Evolutionary conservation across 805 yeast species (phyloP), one percentile per base, ranked within the genome.

Genomic region (Saccharomycopsis javanensis): DNA sequence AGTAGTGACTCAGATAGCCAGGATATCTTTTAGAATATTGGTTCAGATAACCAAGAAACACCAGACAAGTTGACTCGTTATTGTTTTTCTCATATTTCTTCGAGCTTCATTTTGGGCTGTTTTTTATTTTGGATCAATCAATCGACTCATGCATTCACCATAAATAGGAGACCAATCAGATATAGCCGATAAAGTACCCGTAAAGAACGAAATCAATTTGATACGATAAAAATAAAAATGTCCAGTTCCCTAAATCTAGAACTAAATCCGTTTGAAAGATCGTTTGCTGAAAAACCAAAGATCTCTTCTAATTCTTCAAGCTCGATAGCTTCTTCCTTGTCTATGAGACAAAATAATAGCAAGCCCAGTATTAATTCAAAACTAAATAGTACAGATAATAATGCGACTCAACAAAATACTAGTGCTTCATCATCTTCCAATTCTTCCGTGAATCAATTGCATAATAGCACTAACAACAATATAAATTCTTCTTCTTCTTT

Each of bases 171-270:
- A n/a, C n/a, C n/a, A n/a, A n/a, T n/a, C n/a, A n/a, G n/a, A n/a
- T n/a, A n/a, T n/a, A n/a, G n/a, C n/a, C n/a, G n/a, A n/a, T n/a
- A n/a, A n/a, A n/a, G n/a, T n/a, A n/a, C n/a, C n/a, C n/a, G n/a
- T n/a, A n/a, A n/a, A n/a, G n/a, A n/a, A n/a, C n/a, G n/a, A n/a
- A n/a, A n/a, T n/a, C n/a, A n/a, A n/a, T n/a, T n/a, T n/a, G n/a
- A 38, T 3, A 38, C 48, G 35, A 31, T 7, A 31, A 31, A 7
- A 31, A 15, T 11, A 31, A 31, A 31, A 15, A 52, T 52, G 54
- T 42, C 52, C 33, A 61, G 67, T 3, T 61, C 88, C 45, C 80
- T 88, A 65, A 92, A 85, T 60, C 74, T 90, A 58, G 99, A 94
- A 69, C 96, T 94, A 8, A 57, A 55, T 34, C 55, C 63, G 18